Percentiles rank a stretch among this genome's conserved stretches.
phyloP scores from a whole-genome alignment of 345 rosid genomes.

The Orychophragmus violaceus region DNA sequence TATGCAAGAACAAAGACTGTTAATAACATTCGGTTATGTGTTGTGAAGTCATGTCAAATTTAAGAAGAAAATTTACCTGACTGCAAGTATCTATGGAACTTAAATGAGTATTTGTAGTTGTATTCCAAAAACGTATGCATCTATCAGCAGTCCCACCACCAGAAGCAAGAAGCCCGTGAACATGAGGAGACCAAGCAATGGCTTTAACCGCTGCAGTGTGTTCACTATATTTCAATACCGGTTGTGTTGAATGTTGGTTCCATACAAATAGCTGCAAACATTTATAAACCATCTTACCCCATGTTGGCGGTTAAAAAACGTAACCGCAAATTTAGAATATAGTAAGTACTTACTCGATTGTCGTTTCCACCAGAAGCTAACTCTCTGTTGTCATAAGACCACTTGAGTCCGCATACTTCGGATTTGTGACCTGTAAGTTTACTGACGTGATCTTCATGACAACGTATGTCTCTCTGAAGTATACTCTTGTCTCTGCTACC shows the following conservation, averaged over 20 bases:
- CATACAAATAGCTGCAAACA: constrained; percentile 86
- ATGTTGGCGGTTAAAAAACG: not conserved
- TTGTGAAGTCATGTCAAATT: constrained; percentile 7
- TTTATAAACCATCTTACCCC: not conserved
- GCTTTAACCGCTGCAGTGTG: constrained; percentile 99
- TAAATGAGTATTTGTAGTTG: constrained; percentile 81
- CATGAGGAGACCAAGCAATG: constrained; percentile 99
- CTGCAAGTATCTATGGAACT: constrained; percentile 95
- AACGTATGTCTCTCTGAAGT: constrained; percentile 78
- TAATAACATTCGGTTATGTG: not conserved
- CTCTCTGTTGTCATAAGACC: constrained; percentile 97
- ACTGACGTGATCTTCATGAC: constrained; percentile 79
- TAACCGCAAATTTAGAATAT: not conserved
- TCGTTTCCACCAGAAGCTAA: constrained; percentile 98
- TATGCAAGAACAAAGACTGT: not conserved
- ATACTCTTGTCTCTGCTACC: constrained; percentile 97
- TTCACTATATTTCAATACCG: constrained; percentile 78
- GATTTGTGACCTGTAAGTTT: constrained; percentile 92
- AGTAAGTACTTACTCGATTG: constrained; percentile 56
- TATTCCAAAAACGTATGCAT: constrained; percentile 97
- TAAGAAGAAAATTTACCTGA: constrained; percentile 45
- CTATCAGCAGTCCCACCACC: constrained; percentile 99
- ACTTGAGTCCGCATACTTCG: constrained; percentile 96
- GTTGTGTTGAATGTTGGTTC: constrained; percentile 96
- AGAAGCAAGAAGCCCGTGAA: constrained; percentile 96